A percentile compares a stretch with the other conserved stretches of the same genome.
Evolutionary conservation across 495 filamentous ascomycete species (phyloP).

Genomic region (Neurospora pannonica): DNA sequence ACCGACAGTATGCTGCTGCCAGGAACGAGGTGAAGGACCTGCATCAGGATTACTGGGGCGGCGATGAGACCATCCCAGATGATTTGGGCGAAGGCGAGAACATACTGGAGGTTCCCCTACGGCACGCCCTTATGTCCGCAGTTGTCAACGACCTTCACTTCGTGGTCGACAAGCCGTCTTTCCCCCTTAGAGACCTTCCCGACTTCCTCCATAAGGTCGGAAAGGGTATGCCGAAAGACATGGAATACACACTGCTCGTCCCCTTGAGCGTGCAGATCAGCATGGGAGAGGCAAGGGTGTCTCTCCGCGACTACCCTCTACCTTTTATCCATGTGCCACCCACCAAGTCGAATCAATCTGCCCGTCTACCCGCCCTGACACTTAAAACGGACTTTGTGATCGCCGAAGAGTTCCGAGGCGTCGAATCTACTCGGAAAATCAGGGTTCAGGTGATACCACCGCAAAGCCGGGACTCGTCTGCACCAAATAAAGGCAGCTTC

Average conservation of each 20-base stretch:
- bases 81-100: constrained; percentile 75
- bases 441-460: constrained; percentile 80
- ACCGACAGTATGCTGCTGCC: constrained; percentile 59
- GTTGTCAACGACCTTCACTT: constrained; percentile 80
- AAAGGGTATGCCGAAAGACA: constrained; percentile 90
- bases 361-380: constrained; percentile 69
- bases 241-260: constrained; percentile 78
- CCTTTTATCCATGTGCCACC: constrained; percentile 86
- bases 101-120: constrained; percentile 77
- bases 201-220: constrained; percentile 79
- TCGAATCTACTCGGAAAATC: constrained; percentile 68
- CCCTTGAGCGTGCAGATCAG: constrained; percentile 83
- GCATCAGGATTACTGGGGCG: constrained; percentile 70
- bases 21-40: constrained; percentile 68
- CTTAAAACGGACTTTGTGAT: constrained; percentile 91
- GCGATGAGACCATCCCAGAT: constrained; percentile 62
- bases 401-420: constrained; percentile 80
- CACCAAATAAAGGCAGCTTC: constrained; percentile 50
- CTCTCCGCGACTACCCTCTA: constrained; percentile 84
- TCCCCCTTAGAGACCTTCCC: constrained; percentile 69
- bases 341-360: constrained; percentile 67
- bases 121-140: constrained; percentile 73
- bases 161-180: constrained; percentile 85
- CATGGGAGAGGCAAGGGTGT: constrained; percentile 83
- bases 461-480: constrained; percentile 25